Conservation (phyloP, 2,329 filamentous ascomycete species). For the Phaeoacremonium minimum region DNA sequence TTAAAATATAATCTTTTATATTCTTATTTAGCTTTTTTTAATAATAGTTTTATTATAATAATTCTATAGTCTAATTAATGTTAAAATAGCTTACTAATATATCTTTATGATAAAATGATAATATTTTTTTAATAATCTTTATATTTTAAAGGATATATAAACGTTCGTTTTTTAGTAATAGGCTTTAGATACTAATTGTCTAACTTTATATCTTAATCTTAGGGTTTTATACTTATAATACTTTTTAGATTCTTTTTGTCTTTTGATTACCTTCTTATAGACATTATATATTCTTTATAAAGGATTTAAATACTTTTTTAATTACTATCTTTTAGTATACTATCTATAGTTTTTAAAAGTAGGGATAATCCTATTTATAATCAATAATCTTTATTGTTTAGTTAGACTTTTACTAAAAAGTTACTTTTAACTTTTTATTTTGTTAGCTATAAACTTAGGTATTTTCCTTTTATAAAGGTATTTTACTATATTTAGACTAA, state of each 20-base stretch:
- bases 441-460: too few relatives aligned
- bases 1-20: neutral
- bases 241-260: too few relatives aligned
- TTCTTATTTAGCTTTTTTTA: neutral
- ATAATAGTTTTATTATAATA: neutral
- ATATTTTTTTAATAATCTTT: neutral
- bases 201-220: too few relatives aligned
- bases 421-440: too few relatives aligned
- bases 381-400: neutral
- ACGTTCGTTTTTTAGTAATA: too few relatives aligned
- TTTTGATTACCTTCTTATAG: too few relatives aligned
- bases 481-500: neutral
- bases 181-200: too few relatives aligned
- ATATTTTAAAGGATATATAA: neutral
- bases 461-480: neutral
- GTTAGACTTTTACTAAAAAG: neutral
- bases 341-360: neutral
- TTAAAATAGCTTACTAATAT: neutral
- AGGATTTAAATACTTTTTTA: too few relatives aligned
- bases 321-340: too few relatives aligned
- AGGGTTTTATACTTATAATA: too few relatives aligned
- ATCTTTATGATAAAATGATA: slow-evolving; percentile 1
- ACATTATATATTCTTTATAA: too few relatives aligned
- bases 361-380: neutral
- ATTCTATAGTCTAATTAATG: neutral